Conservation (phyloP, 805 yeast genomes). For the Dipodascus albidus region DNA sequence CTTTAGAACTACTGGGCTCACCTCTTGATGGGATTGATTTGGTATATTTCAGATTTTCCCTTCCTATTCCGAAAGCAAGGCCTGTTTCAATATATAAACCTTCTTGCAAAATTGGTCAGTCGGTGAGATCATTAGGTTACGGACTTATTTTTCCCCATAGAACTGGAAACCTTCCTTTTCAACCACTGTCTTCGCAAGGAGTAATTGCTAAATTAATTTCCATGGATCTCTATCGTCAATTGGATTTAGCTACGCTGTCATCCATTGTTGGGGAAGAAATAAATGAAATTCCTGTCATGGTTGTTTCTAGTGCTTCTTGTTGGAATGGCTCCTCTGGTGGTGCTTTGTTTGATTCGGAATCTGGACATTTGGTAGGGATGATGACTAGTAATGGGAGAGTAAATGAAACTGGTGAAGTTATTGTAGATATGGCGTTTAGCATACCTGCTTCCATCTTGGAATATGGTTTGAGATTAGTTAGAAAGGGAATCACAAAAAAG, state of each 20-base stretch:
- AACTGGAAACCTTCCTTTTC: conserved; percentile 9
- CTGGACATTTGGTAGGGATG: conserved; percentile 23
- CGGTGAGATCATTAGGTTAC: conserved; percentile 23
- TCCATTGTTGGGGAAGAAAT: background rate
- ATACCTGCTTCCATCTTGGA: conserved; percentile 21
- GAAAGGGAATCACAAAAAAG: conserved; percentile 4
- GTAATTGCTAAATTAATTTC: conserved; percentile 13
- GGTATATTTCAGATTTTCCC: conserved; percentile 16
- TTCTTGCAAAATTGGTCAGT: conserved; percentile 12
- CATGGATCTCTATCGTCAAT: conserved; percentile 7
- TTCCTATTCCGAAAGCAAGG: conserved; percentile 7
- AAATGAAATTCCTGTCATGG: conserved; percentile 14
- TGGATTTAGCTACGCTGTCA: background rate
- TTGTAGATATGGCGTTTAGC: conserved; percentile 27
- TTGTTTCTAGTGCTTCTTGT: conserved; percentile 25
- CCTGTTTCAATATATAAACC: conserved; percentile 14
- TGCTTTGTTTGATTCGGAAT: conserved; percentile 16
- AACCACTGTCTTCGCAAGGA: conserved; percentile 24
- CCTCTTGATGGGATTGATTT: conserved; percentile 24
- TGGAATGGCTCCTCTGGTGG: conserved; percentile 32
- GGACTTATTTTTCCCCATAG: conserved; percentile 24
- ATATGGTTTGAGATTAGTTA: conserved; percentile 13
- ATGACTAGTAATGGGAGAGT: conserved; percentile 28
- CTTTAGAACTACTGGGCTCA: conserved; percentile 10
- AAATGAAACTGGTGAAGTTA: conserved; percentile 21